These are phyloP conservation scores for Ceriops zippeliana DNA, from an alignment of 345 rosid genomes.

Conservation along the genomic window DNA sequence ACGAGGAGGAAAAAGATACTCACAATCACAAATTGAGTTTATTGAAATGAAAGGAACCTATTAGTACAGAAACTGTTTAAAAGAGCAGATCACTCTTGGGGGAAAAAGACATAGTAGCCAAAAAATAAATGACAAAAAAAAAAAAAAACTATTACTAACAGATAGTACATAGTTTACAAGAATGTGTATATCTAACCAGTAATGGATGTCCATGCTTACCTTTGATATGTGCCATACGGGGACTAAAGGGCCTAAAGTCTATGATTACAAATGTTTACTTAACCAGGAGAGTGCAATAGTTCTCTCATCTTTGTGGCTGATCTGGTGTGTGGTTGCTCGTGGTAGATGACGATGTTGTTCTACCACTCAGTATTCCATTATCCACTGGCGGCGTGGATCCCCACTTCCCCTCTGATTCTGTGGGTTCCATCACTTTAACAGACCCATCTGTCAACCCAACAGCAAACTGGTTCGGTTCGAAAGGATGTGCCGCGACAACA, in stretches of 20 bases:
- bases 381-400: constrained; percentile 56
- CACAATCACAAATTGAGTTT: constrained; percentile 14
- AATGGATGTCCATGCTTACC: constrained; percentile 21
- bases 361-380: constrained; percentile 57
- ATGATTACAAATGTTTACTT: constrained; percentile 19
- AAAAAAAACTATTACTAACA: constrained; percentile 8
- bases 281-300: background rate
- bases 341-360: constrained; percentile 66
- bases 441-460: constrained; percentile 66
- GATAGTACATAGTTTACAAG: constrained; percentile 27
- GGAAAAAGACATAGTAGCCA: background rate
- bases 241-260: constrained; percentile 30
- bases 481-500: constrained; percentile 77
- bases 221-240: constrained; percentile 13
- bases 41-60: background rate
- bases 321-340: constrained; percentile 77
- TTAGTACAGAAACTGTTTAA: constrained; percentile 16
- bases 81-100: constrained; percentile 1
- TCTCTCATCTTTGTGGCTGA: constrained; percentile 59
- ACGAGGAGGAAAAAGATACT: background rate
- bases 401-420: constrained; percentile 71
- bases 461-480: constrained; percentile 68
- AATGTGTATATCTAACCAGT: constrained; percentile 21
- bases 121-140: background rate
- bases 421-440: constrained; percentile 70